Conservation (phyloP, 495 filamentous ascomycete species). For the Cetradonia linearis region DNA sequence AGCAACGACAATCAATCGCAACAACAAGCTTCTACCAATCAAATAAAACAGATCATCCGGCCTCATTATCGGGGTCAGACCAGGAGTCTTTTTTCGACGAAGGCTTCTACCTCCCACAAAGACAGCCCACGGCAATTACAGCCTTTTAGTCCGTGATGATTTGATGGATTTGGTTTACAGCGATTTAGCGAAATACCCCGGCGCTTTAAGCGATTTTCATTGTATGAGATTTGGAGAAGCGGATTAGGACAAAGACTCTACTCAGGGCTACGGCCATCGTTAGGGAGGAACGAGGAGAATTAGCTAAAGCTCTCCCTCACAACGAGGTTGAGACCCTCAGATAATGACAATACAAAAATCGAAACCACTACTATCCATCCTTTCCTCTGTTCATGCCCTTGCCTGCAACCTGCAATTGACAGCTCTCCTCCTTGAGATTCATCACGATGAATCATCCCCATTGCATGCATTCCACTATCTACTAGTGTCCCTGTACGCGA, state of each 20-base stretch:
- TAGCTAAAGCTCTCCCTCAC: constrained; percentile 1
- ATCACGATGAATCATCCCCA: background rate
- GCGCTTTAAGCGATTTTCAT: constrained; percentile 19
- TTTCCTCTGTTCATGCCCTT: too few species aligned
- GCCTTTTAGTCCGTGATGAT: constrained; percentile 35
- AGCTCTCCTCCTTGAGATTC: background rate
- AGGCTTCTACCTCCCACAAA: constrained; percentile 49
- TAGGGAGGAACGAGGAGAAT: background rate
- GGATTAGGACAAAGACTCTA: constrained; percentile 11
- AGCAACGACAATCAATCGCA: constrained; percentile 47
- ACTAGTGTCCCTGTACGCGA: background rate
- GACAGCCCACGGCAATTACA: constrained; percentile 36
- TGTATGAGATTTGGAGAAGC: background rate
- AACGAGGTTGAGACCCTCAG: background rate
- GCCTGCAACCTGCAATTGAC: background rate
- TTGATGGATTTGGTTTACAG: constrained; percentile 34
- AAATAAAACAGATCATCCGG: constrained; percentile 26
- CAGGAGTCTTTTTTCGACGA: constrained; percentile 45
- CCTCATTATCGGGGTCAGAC: constrained; percentile 27
- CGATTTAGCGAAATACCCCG: constrained; percentile 38
- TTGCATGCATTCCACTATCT: background rate
- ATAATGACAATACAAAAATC: background rate
- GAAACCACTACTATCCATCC: background rate
- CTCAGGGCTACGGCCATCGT: constrained; percentile 4
- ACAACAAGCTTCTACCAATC: constrained; percentile 36